Evolutionary conservation across 345 rosid genomes (phyloP).

Genomic region (Citrus medica): DNA sequence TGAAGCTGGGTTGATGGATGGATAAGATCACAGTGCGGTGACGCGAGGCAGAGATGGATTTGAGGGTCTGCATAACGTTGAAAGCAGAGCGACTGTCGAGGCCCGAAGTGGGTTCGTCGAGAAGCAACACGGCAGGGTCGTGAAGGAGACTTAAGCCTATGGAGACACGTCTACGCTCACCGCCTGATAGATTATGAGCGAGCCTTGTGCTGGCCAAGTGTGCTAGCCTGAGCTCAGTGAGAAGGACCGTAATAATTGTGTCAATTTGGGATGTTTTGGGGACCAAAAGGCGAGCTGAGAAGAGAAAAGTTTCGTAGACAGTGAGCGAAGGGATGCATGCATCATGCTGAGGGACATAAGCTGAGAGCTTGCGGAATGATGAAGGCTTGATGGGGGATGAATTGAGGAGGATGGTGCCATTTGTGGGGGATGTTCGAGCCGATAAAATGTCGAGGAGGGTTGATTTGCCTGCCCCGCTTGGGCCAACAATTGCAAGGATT

Average conservation of each 20-base stretch:
- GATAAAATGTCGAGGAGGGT: constrained; percentile 93
- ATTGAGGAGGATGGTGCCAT: constrained; percentile 65
- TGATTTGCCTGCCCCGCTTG: constrained; percentile 95
- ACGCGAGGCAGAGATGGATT: constrained; percentile 61
- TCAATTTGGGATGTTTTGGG: constrained; percentile 36
- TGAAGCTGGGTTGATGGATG: constrained; percentile 95
- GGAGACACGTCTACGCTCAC: constrained; percentile 80
- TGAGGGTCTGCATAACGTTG: constrained; percentile 64
- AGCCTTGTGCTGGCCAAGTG: constrained; percentile 59
- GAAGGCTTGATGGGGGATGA: constrained; percentile 73
- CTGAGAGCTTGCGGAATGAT: constrained; percentile 74
- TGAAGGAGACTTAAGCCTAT: constrained; percentile 88
- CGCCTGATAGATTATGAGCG: constrained; percentile 66
- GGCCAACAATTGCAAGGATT: constrained; percentile 95
- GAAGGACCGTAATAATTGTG: constrained; percentile 46
- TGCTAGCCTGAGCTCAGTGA: constrained; percentile 53
- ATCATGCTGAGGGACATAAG: constrained; percentile 90
- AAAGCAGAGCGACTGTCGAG: constrained; percentile 84
- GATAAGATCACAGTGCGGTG: constrained; percentile 72
- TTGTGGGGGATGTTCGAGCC: constrained; percentile 70
- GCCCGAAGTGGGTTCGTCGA: constrained; percentile 91
- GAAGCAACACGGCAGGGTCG: constrained; percentile 78
- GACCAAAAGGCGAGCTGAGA: constrained; percentile 66
- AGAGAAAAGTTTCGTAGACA: constrained; percentile 69
- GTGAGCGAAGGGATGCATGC: constrained; percentile 73